Evolutionary conservation across 1,284 basidiomycete species (phyloP), one percentile per base, ranked within the genome.

Genomic region (Papiliotrema laurentii): DNA sequence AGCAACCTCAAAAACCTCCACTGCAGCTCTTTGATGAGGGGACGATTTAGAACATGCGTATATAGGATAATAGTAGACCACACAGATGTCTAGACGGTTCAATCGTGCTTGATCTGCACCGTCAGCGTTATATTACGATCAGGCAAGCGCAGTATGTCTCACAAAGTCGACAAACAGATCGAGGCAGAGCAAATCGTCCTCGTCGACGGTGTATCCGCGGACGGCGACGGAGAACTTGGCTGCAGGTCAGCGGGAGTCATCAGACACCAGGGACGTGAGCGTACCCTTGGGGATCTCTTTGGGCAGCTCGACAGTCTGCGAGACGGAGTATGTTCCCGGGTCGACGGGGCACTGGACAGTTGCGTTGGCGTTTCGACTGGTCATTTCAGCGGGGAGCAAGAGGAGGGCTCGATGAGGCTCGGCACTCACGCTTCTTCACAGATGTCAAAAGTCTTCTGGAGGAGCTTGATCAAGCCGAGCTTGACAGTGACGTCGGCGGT

Each of bases 401-500:
- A 1, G n/a, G 36, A 2, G 11, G 13, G 33, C 37, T 2, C 11
- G 19, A 50, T 19, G n/a, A 50, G 40, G 43, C 49, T 53, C 51
- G 55, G 49, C 5, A 83, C 89, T 69, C 76, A 93, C 89, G 91
- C 89, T 74, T 96, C 91, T 52, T 92, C 81, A 68, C 92, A 96
- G 42, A 94, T 73, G 61, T 96, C 88, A 60, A 96, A 92, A 18
- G 67, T 71, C 76, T 89, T 93, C 41, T 79, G 75, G 19, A 96
- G 73, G 10, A 96, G 69, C 77, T 89, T 92, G 71, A 96, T 83
- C 16, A 87, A 75, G 26, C 92, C 92, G 34, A 96, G 78, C 73
- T 94, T 96, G 53, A 96, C 91, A 1, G 76, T 75, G 2, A 96
- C 89, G 58, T 92, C 83, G 10, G 86, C 91, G 62, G 82, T 87